Evolutionary conservation across 2,329 filamentous ascomycete genomes (phyloP), one percentile per base, ranked within the genome.

Genomic region (Colletotrichum destructivum): DNA sequence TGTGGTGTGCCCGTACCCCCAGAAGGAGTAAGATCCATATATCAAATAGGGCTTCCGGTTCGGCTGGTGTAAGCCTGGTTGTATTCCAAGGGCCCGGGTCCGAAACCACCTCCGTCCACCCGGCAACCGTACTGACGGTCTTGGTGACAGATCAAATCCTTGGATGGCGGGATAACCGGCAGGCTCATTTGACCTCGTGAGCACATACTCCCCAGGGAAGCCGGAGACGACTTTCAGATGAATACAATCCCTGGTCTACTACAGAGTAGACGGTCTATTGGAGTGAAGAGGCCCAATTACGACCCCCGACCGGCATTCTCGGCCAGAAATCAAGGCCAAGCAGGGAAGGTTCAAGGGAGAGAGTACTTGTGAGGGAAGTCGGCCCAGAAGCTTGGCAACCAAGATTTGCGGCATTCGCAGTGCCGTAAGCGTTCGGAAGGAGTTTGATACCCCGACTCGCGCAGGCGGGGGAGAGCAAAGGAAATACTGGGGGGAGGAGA

Each of bases 381-480:
- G 46, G 40, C 18, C n/a, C n/a, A 11, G n/a, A 18, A 21, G n/a
- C 21, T 62, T 31, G 47, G 60, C 60, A 38, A 42, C 21, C 47
- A 62, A 42, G 55, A 62, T 49, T 40, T 62, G 47, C 47, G 60
- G 60, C 60, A 52, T 15, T 23, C 60, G 21, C 35, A 52, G 60
- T 31, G 60, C 60, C 47, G 60, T 42, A 21, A 52, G 49, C 31
- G 47, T 51, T 62, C 60, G 60, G 60, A 62, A 51, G 60, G 18
- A 52, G 49, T 62, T 62, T 62, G 47, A 62, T 62, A 52, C 47
- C 21, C 60, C 21, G 9, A 56, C 38, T 26, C 46, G 47, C 38
- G 60, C n/a, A 3, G 46, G 46, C 18, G 26, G 13, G 46, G 46
- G 23, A 9, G 8, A 3, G 35, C 9, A 38, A n/a, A 18, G 46